Base-by-base conservation (phyloP, 495 filamentous ascomycete species). In the Parathielavia hyrcaniae region DNA sequence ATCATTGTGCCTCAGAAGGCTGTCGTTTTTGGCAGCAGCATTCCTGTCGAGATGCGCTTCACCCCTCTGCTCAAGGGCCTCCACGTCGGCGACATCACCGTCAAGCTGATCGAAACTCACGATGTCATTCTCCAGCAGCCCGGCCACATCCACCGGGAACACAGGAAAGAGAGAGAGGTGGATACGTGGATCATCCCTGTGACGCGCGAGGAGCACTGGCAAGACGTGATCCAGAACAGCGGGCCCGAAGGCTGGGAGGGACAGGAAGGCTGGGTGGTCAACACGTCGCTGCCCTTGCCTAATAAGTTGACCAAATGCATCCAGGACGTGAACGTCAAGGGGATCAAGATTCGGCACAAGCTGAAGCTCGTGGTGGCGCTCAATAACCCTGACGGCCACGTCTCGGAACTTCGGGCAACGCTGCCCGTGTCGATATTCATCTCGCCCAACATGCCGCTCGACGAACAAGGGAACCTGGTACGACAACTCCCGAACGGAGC, bases 311-410 rank as follows among this genome's bases (percentile, higher is more conserved):
- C 81, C 53, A 77, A 77, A 35, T 97, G 93, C 73, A 71, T 96
- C 41, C 93, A 97, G 70, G 88, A 95, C 62, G 86, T 89, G 43
- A 89, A 95, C 52, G 81, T 81, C 14, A 81, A 85, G 62, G 86
- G 86, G 14, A 93, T 98, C 71, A 92, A 89, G 67, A 79, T 97
- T 19, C 76, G 87, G 45, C 93, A 98, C 68, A 92, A 90, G 73
- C 75, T 96, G 49, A 87, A 86, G 71, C 81, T 97, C 66, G 85
- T 86, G 53, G 83, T 98, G 55, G 86, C 90, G 59, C 77, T 98
- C 34, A 85, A 89, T 61, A 97, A 97, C 62, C 92, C 93, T 0
- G 93, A 98, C 71, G 91, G 89, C 0, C 93, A 97, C 69, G 78
- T 89, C 44, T 96, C 90, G 50, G 90, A 97, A 82, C 81, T 97